phyloP scores from a whole-genome alignment of 352 stramenopile species.

The Phytophthora palmivora region DNA sequence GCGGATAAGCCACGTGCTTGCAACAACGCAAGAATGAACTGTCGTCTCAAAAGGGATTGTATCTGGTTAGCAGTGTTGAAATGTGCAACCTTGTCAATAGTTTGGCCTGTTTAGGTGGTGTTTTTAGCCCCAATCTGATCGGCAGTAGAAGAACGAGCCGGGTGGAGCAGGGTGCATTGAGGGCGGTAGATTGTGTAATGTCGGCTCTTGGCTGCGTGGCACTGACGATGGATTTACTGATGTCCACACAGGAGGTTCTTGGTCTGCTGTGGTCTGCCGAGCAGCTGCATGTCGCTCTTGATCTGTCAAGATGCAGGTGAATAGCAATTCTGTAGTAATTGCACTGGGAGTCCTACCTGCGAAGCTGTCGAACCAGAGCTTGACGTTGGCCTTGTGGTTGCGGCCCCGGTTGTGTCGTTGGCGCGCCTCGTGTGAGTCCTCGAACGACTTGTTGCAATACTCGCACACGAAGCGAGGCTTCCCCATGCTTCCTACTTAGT shows the following conservation, averaged over 20 bases:
- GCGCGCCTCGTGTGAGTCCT: conserved; percentile 77
- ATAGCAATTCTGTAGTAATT: conserved; percentile 1
- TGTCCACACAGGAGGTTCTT: conserved; percentile 5
- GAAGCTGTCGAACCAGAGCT: conserved; percentile 87
- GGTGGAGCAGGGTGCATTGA: conserved; percentile 77
- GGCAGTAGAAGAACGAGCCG: conserved; percentile 51
- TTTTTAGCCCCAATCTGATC: conserved; percentile 69
- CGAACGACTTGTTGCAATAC: conserved; percentile 87
- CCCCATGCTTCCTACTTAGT: conserved; percentile 46
- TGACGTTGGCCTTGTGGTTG: conserved; percentile 85
- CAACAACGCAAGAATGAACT: conserved; percentile 36
- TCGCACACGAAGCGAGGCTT: conserved; percentile 67
- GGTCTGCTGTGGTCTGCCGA: background rate
- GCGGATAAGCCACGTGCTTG: conserved; percentile 45
- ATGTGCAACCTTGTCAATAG: conserved; percentile 27
- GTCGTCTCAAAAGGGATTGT: conserved; percentile 27
- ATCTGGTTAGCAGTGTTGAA: conserved; percentile 27
- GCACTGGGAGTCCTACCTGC: conserved; percentile 40
- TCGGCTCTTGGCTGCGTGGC: conserved; percentile 2
- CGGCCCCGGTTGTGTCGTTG: conserved; percentile 70
- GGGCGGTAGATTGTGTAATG: conserved; percentile 53
- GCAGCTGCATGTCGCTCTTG: conserved; percentile 43
- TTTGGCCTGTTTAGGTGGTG: conserved; percentile 1
- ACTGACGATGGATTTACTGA: conserved; percentile 8
- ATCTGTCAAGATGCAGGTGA: conserved; percentile 30